Percentiles rank a stretch among this genome's conserved stretches.
These are phyloP conservation scores for Akebia trifoliata DNA, from an alignment of 164 flowering plant genomes.

Conservation along the genomic window DNA sequence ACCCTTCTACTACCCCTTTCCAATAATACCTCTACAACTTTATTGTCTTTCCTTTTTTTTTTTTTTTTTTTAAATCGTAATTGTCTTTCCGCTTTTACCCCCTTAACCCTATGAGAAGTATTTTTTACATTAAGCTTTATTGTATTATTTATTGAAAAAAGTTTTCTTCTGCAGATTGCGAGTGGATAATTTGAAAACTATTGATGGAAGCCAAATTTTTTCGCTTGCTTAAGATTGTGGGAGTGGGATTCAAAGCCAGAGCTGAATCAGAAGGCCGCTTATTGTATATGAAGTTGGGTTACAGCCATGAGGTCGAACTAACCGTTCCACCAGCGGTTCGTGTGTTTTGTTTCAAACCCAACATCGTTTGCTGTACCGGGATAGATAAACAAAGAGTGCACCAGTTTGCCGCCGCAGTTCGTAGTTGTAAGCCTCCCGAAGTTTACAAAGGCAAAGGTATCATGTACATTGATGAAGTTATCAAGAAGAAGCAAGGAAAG, in stretches of 20 bases:
- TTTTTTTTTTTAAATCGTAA: too few species aligned
- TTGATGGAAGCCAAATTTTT: conserved; percentile 78
- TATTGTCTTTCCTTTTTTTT: too few species aligned
- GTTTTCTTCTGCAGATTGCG: neutral
- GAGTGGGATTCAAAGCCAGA: conserved; percentile 90
- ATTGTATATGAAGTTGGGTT: conserved; percentile 77
- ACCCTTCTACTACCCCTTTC: too few species aligned
- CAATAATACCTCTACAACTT: too few species aligned
- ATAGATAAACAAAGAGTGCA: conserved; percentile 70
- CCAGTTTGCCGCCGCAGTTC: conserved; percentile 83
- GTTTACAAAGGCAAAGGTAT: conserved; percentile 90
- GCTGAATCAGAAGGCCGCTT: conserved; percentile 81
- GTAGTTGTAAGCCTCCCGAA: conserved; percentile 89
- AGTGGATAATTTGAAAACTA: neutral
- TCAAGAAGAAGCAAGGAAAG: conserved; percentile 87
- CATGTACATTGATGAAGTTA: conserved; percentile 75
- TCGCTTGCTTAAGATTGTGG: conserved; percentile 82
- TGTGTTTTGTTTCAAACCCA: conserved; percentile 82
- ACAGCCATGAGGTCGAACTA: conserved; percentile 87
- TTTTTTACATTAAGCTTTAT: too few species aligned
- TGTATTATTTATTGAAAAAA: too few species aligned
- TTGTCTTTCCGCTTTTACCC: too few species aligned
- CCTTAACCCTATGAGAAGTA: too few species aligned
- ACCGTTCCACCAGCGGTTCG: conserved; percentile 91
- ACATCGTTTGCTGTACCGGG: conserved; percentile 75